Conservation (phyloP, 345 rosid genomes). For the Eucalyptus regnans region DNA sequence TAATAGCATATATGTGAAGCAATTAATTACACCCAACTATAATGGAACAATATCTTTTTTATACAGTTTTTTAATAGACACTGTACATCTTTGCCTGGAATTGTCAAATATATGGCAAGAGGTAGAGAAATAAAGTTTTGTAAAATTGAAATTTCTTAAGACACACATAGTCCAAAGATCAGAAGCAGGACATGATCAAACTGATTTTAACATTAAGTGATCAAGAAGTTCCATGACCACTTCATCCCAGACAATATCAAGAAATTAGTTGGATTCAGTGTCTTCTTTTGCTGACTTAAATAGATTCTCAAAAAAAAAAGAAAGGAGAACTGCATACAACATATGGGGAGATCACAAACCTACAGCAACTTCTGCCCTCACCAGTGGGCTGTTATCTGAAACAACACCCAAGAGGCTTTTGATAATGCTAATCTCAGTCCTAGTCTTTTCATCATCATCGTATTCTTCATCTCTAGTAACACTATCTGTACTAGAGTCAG, state of each 20-base stretch:
- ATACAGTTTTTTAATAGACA: background rate
- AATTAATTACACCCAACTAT: background rate
- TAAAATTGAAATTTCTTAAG: background rate
- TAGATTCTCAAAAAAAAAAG: background rate
- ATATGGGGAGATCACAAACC: constrained; percentile 35
- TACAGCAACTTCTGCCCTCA: constrained; percentile 97
- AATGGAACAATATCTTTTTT: background rate
- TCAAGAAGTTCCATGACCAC: background rate
- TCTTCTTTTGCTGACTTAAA: background rate
- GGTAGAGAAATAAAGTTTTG: background rate
- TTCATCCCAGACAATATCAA: background rate
- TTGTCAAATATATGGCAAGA: background rate
- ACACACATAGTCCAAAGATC: background rate
- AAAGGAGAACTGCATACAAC: background rate
- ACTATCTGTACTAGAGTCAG: constrained; percentile 55
- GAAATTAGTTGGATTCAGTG: background rate
- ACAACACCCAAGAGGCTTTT: constrained; percentile 68
- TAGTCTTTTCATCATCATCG: constrained; percentile 94
- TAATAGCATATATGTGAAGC: background rate
- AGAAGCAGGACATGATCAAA: background rate
- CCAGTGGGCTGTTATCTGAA: constrained; percentile 95
- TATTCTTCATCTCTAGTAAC: constrained; percentile 57
- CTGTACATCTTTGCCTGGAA: background rate
- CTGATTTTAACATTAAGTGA: background rate
- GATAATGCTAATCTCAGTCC: constrained; percentile 68